phyloP scores from a whole-genome alignment of 805 yeast genomes.

The Saccharomycopsis sp. region DNA sequence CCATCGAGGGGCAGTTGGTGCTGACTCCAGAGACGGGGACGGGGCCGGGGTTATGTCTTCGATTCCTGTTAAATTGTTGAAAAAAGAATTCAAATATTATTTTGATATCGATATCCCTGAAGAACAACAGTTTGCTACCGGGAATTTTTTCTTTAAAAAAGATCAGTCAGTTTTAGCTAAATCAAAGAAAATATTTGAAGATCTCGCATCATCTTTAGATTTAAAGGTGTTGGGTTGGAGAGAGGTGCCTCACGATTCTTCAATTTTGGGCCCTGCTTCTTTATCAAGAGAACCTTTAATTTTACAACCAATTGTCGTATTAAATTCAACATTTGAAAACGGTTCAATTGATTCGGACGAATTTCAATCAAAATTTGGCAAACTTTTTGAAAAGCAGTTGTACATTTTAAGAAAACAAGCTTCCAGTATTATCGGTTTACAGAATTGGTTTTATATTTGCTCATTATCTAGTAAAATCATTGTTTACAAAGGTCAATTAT shows the following conservation, averaged over 20 bases:
- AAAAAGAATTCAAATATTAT: conserved; percentile 72
- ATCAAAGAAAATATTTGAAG: conserved; percentile 72
- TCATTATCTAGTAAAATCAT: conserved; percentile 83
- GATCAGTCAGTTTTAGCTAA: conserved; percentile 54
- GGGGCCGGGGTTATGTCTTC: conserved; percentile 97
- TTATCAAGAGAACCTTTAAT: conserved; percentile 86
- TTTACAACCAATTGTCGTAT: conserved; percentile 87
- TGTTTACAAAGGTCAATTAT: conserved; percentile 96
- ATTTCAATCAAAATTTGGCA: conserved; percentile 48
- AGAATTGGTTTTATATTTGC: conserved; percentile 97
- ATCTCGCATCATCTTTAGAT: conserved; percentile 68
- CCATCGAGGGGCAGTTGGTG: conserved; percentile 96
- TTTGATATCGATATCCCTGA: conserved; percentile 64
- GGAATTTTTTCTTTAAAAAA: conserved; percentile 89
- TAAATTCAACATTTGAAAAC: conserved; percentile 37
- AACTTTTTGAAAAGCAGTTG: conserved; percentile 72
- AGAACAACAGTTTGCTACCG: conserved; percentile 87
- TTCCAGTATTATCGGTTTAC: conserved; percentile 84
- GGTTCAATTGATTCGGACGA: conserved; percentile 39
- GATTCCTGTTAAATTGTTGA: conserved; percentile 82
- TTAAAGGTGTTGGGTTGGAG: conserved; percentile 92
- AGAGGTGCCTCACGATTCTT: conserved; percentile 88
- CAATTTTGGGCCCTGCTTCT: conserved; percentile 92
- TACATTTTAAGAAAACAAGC: conserved; percentile 85
- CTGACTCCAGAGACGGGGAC: conserved; percentile 95